Evolutionary conservation across 2,329 filamentous ascomycete genomes (phyloP).

Genomic region (Fusarium citri): DNA sequence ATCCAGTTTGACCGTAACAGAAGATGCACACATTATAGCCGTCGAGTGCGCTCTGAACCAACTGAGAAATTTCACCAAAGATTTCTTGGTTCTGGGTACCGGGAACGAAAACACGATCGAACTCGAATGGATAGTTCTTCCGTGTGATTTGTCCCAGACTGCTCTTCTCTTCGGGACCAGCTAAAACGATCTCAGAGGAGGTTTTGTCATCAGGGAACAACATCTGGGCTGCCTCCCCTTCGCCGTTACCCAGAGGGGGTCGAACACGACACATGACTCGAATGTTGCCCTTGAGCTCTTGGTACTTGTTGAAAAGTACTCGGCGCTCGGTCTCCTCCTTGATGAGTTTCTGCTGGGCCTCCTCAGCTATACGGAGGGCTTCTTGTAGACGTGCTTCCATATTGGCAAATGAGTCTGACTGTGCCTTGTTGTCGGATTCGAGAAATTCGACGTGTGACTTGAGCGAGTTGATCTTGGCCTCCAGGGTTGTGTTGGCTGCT

Average conservation of each 20-base stretch:
- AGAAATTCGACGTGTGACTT: slow-evolving; percentile 88
- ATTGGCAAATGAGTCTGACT: slow-evolving; percentile 85
- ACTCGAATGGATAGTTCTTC: slow-evolving; percentile 87
- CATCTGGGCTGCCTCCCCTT: slow-evolving; percentile 78
- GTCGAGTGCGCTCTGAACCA: slow-evolving; percentile 95
- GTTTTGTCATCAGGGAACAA: slow-evolving; percentile 86
- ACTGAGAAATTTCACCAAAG: slow-evolving; percentile 95
- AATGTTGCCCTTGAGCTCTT: slow-evolving; percentile 98
- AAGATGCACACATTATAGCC: slow-evolving; percentile 99
- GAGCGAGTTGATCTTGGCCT: slow-evolving; percentile 79
- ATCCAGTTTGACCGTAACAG: slow-evolving; percentile 97
- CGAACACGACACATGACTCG: slow-evolving; percentile 97
- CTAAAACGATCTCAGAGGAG: slow-evolving; percentile 85
- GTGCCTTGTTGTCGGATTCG: slow-evolving; percentile 88
- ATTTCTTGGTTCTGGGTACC: slow-evolving; percentile 82
- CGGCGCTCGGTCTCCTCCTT: slow-evolving; percentile 91
- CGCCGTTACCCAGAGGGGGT: slow-evolving; percentile 70
- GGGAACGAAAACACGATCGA: slow-evolving; percentile 92
- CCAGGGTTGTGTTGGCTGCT: slow-evolving; percentile 73
- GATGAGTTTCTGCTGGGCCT: slow-evolving; percentile 83
- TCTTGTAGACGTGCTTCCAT: slow-evolving; percentile 86
- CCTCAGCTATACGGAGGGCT: slow-evolving; percentile 75
- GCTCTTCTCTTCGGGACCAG: slow-evolving; percentile 85
- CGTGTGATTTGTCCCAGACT: slow-evolving; percentile 80
- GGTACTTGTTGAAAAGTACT: slow-evolving; percentile 96